Evolutionary conservation across 2,329 filamentous ascomycete species (phyloP).

Genomic region (Waltergamsia citrina): DNA sequence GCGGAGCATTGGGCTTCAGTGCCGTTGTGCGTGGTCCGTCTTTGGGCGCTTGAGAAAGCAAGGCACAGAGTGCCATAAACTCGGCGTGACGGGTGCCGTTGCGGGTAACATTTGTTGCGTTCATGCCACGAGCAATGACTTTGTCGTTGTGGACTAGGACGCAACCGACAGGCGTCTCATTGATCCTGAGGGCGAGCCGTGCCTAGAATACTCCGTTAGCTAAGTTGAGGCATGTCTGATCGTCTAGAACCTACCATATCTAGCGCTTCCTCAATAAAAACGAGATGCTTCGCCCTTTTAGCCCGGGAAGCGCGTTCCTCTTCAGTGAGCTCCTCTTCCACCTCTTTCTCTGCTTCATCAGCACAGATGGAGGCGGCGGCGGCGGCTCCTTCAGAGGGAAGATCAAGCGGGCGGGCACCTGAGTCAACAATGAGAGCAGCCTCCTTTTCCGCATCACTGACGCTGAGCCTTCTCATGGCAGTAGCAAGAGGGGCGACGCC

Average conservation of each 20-base stretch:
- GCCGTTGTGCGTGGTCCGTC: slow-evolving; percentile 18
- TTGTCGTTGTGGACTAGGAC: slow-evolving; percentile 75
- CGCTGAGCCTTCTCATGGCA: neutral
- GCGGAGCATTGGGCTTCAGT: slow-evolving; percentile 23
- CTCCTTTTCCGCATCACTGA: neutral
- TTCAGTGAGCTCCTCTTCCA: slow-evolving; percentile 2
- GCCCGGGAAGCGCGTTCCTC: slow-evolving; percentile 7
- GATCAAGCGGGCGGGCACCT: no score
- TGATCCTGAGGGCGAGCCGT: slow-evolving; percentile 70
- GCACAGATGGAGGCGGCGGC: no score
- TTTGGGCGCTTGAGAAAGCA: slow-evolving; percentile 32
- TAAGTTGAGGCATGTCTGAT: neutral
- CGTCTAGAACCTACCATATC: slow-evolving; percentile 57
- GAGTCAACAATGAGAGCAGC: no score
- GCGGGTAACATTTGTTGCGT: slow-evolving; percentile 86
- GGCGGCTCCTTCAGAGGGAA: no score
- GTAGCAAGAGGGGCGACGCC: neutral
- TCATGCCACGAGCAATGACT: slow-evolving; percentile 87
- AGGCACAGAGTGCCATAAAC: slow-evolving; percentile 69
- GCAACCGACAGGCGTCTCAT: slow-evolving; percentile 95
- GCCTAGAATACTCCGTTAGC: slow-evolving; percentile 44
- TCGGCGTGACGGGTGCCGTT: slow-evolving; percentile 93
- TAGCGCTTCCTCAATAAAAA: slow-evolving; percentile 78
- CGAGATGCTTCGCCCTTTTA: slow-evolving; percentile 23
- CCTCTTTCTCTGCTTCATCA: no score